Conservation (phyloP, 306 rosid species). For the Vigna reflexopilosa region DNA sequence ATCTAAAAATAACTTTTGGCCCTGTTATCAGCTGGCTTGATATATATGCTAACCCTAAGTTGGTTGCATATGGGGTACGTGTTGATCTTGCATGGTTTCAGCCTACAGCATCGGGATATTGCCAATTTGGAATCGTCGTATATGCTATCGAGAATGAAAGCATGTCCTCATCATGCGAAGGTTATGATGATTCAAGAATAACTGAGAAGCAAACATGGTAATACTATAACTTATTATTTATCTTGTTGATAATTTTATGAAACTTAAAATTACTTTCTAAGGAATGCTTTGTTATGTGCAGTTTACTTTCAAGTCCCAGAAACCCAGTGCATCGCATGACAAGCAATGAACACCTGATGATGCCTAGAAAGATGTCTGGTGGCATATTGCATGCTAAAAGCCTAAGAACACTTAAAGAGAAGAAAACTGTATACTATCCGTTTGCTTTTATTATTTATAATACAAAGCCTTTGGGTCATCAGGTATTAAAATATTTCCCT, state of each 20-base stretch:
- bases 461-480: conserved; percentile 89
- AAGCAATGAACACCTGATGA: conserved; percentile 56
- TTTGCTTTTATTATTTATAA: conserved; percentile 69
- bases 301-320: conserved; percentile 46
- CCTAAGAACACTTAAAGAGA: conserved; percentile 78
- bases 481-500: conserved; percentile 61
- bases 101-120: conserved; percentile 91
- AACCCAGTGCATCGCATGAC: conserved; percentile 49
- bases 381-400: conserved; percentile 68
- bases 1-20: conserved; percentile 66
- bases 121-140: conserved; percentile 79
- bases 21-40: conserved; percentile 82
- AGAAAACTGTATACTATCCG: conserved; percentile 61
- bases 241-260: conserved; percentile 26
- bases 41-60: conserved; percentile 69
- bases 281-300: conserved; percentile 48
- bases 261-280: conserved; percentile 21
- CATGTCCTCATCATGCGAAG: conserved; percentile 49
- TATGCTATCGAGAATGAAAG: conserved; percentile 60
- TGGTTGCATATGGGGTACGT: conserved; percentile 60
- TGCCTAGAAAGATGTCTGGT: conserved; percentile 67
- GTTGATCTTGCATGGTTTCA: conserved; percentile 93
- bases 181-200: conserved; percentile 51
- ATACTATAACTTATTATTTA: conserved; percentile 39
- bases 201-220: conserved; percentile 69